Evolutionary conservation across 345 rosid species (phyloP).

Genomic region (Eucalyptus paniculata): DNA sequence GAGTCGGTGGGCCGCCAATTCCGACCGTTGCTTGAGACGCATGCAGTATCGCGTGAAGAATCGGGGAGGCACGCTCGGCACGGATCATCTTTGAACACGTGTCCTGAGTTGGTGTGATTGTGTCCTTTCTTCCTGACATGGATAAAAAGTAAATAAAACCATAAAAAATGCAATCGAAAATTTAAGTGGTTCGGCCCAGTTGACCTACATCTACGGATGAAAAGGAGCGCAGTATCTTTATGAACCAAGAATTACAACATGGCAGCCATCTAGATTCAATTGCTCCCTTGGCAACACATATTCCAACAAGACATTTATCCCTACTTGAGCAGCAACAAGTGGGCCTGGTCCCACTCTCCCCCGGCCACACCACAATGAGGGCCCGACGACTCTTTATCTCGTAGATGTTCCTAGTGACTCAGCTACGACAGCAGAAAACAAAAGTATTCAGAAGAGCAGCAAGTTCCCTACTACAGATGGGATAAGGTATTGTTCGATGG

Average conservation of each 20-base stretch:
- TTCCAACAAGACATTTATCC: neutral
- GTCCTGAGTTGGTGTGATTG: neutral
- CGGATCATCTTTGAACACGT: neutral
- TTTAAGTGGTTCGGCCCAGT: neutral
- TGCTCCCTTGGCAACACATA: neutral
- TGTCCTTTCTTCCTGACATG: neutral
- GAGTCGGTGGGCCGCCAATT: neutral
- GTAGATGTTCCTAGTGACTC: neutral
- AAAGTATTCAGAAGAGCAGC: neutral
- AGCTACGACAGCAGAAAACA: neutral
- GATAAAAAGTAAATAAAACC: neutral
- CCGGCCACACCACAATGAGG: neutral
- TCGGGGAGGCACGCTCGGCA: neutral
- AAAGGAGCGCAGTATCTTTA: neutral
- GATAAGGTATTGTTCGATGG: neutral
- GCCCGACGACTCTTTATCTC: neutral
- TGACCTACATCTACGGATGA: neutral
- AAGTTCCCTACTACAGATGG: neutral
- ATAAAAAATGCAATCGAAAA: neutral
- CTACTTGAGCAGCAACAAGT: neutral
- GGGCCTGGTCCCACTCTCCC: neutral
- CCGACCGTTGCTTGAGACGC: neutral
- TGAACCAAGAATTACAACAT: neutral
- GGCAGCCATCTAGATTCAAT: neutral
- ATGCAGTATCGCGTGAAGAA: neutral